Evolutionary conservation across 1,284 basidiomycete species (phyloP).

Genomic region (Rhodotorula glutinis): DNA sequence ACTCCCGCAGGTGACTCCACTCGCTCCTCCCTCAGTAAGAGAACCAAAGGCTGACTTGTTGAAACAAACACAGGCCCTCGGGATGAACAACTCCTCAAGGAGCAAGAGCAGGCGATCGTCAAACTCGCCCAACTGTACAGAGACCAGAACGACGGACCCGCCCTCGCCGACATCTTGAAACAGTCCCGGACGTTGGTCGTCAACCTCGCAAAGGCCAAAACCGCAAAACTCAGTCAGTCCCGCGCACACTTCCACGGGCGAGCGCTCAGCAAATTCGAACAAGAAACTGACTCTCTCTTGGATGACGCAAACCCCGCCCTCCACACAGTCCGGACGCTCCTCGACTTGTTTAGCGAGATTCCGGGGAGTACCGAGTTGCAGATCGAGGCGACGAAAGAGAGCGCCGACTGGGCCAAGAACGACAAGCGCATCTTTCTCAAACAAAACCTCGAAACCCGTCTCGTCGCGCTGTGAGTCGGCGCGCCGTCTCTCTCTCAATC

Average conservation of each 20-base stretch:
- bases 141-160: constrained; percentile 77
- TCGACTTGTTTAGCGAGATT: constrained; percentile 80
- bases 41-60: no score
- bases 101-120: constrained; percentile 82
- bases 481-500: no score
- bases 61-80: constrained; percentile 41
- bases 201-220: constrained; percentile 86
- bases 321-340: constrained; percentile 74
- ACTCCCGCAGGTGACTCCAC: constrained; percentile 24
- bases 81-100: constrained; percentile 62
- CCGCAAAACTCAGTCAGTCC: constrained; percentile 86
- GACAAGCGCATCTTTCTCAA: constrained; percentile 95
- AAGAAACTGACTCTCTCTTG: background rate
- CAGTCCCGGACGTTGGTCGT: constrained; percentile 63
- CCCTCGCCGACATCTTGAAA: constrained; percentile 81
- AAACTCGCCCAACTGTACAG: constrained; percentile 85
- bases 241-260: no score
- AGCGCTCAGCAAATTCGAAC: no score
- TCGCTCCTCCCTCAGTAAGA: no score
- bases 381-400: constrained; percentile 80
- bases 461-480: constrained; percentile 71
- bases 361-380: constrained; percentile 67
- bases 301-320: constrained; percentile 15
- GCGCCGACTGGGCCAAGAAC: constrained; percentile 85
- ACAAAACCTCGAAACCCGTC: constrained; percentile 86